Percentiles rank a stretch among this genome's conserved stretches.
These are phyloP conservation scores for Strobilomyces echinocephalus DNA, from an alignment of 768 basidiomycete genomes.

Conservation along the genomic window DNA sequence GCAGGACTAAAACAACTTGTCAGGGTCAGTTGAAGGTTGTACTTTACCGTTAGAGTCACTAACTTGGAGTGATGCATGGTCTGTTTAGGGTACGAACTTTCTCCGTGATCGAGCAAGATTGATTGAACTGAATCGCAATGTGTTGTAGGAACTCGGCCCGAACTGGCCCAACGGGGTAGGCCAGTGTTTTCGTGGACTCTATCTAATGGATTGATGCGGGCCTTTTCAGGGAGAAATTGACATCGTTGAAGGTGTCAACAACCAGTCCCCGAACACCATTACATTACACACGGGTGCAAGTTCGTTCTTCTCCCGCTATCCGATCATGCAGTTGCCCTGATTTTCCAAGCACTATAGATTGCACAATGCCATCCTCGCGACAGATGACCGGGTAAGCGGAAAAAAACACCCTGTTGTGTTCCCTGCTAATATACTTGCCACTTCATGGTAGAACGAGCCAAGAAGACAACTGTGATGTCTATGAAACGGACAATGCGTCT, in stretches of 20 bases:
- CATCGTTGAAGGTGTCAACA: constrained; percentile 34
- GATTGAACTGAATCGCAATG: not conserved
- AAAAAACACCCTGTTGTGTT: not conserved
- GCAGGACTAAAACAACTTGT: not conserved
- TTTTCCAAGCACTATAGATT: constrained; percentile 13
- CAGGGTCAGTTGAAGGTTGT: constrained; percentile 15
- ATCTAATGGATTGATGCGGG: not conserved
- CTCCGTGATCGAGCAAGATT: not conserved
- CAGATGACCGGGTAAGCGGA: constrained; percentile 28
- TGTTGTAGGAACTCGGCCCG: constrained; percentile 23
- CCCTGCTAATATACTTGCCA: not conserved
- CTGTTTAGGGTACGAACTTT: constrained; percentile 17
- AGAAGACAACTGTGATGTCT: constrained; percentile 29
- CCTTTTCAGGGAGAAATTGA: constrained; percentile 28
- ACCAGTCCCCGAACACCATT: constrained; percentile 20
- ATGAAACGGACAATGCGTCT: constrained; percentile 25
- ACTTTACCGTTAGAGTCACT: not conserved
- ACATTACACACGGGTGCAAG: constrained; percentile 29
- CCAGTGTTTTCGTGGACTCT: not conserved
- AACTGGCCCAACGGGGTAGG: constrained; percentile 26
- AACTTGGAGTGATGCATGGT: not conserved
- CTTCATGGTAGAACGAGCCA: constrained; percentile 13
- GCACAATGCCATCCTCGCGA: constrained; percentile 31
- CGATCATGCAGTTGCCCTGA: not conserved
- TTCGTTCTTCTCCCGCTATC: constrained; percentile 4